Evolutionary conservation across 2,329 filamentous ascomycete genomes (phyloP), one percentile per base, ranked within the genome.

Genomic region (Alternaria gansuensis): DNA sequence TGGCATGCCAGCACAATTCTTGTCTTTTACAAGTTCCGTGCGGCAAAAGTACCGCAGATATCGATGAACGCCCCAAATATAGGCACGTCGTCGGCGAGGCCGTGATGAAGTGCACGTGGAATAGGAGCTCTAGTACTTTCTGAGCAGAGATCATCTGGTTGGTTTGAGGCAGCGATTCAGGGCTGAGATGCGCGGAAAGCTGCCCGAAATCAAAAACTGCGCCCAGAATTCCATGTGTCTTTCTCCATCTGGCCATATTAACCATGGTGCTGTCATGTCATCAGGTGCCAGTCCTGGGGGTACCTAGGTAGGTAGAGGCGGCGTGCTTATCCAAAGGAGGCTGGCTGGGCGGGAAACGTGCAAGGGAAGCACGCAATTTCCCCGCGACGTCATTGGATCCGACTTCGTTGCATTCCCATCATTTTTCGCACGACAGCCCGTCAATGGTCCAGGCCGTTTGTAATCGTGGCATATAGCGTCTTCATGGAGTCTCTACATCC

Each of bases 281-380:
- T 40, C 17, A 40, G 37, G 37, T 40, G 24, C 37, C 21, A 24
- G 21, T 21, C 37, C 10, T 40, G 21, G 21, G 31, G n/a, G 34
- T 23, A 26, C 34, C 33, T 45, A 29, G 23, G 41, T 45, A 29
- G 23, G 41, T 13, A 23, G n/a, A 31, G 26, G 52, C 17, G 34
- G 33, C 23, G 11, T 55, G 60, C 54, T 55, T 56, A 44, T 52
- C 59, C 37, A 50, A 61, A 51, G n/a, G 21, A 43, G 46, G 29
- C 49, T 59, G 57, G 51, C 51, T 55, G 51, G 57, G 59, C 60
- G 60, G 58, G 57, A 36, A 55, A 31, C 34, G 51, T 43, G 31
- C 26, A 33, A 49, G 52, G 41, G 43, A 60, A 73, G 60, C 63
- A 69, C 69, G 70, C 67, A 65, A 73, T 73, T 55, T 66, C 62